These are phyloP conservation scores for Exophiala oligosperma DNA, from an alignment of 2,329 filamentous ascomycete species.

Conservation along the genomic window DNA sequence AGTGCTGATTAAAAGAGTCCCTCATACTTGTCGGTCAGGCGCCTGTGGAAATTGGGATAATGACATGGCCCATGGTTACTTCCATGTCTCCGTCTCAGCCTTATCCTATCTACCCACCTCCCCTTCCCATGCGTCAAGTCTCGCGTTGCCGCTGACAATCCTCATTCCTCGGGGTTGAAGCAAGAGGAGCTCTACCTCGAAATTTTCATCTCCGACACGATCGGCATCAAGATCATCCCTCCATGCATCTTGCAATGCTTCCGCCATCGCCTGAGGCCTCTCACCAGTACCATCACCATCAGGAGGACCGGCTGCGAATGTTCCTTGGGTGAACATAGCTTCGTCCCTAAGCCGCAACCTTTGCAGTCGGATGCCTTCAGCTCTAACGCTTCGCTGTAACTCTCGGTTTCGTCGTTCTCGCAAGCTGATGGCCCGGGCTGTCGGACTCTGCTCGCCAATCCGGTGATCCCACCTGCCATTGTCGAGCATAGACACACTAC, in stretches of 20 bases:
- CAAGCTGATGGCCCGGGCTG: constrained; percentile 21
- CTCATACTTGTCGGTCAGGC: too few species aligned
- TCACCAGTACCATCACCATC: not conserved
- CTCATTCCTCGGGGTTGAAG: constrained; percentile 11
- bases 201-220: constrained; percentile 30
- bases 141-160: constrained; percentile 24
- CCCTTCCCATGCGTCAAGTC: constrained; percentile 11
- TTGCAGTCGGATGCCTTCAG: constrained; percentile 19
- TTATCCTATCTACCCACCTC: not conserved
- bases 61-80: too few species aligned
- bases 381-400: constrained; percentile 19
- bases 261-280: not conserved
- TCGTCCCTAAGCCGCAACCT: constrained; percentile 18
- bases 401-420: constrained; percentile 25
- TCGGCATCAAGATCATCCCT: constrained; percentile 28
- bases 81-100: too few species aligned
- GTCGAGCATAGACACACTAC: constrained; percentile 2
- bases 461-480: constrained; percentile 6
- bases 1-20: too few species aligned
- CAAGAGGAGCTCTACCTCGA: constrained; percentile 10
- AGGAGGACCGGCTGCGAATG: not conserved
- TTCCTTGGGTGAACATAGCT: constrained; percentile 12
- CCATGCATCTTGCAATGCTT: constrained; percentile 19
- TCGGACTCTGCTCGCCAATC: constrained; percentile 22
- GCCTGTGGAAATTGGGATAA: too few species aligned